A percentile compares a stretch with the other conserved stretches of the same genome.
phyloP scores from a whole-genome alignment of 352 stramenopile species.

The Globisporangium sylvaticum region DNA sequence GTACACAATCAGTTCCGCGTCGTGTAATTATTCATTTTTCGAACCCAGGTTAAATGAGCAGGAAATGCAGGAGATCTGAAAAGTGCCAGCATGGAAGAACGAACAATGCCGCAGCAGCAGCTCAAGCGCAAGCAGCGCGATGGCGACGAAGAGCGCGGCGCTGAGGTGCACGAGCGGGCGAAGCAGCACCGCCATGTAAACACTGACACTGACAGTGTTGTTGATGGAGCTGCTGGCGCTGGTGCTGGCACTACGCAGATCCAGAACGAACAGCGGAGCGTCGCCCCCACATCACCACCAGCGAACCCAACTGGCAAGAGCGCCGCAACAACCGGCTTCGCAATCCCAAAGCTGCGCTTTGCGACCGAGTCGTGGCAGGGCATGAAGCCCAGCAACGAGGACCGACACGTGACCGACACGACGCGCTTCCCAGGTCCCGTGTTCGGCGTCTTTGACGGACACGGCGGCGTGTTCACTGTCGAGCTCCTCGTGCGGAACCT shows the following conservation, averaged over 20 bases:
- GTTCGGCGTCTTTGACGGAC: constrained; percentile 61
- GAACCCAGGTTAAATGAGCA: no score
- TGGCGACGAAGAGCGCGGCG: constrained; percentile 2
- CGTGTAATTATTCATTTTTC: no score
- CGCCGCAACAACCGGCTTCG: not conserved
- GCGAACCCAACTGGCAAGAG: not conserved
- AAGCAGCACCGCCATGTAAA: not conserved
- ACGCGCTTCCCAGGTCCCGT: constrained; percentile 42
- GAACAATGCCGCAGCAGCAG: constrained; percentile 2
- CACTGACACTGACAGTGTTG: no score
- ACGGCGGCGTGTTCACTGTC: constrained; percentile 46
- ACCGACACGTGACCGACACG: constrained; percentile 31
- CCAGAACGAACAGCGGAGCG: not conserved
- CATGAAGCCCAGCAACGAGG: constrained; percentile 57
- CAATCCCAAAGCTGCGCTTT: constrained; percentile 34
- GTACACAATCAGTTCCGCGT: no score
- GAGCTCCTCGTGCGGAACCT: constrained; percentile 44
- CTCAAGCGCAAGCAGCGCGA: constrained; percentile 29
- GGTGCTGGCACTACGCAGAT: no score
- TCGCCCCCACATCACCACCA: not conserved
- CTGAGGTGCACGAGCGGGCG: not conserved
- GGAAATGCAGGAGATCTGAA: not conserved
- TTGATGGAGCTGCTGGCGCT: not conserved
- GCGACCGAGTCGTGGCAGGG: constrained; percentile 53
- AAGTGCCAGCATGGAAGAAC: not conserved